phyloP scores from a whole-genome alignment of 805 yeast genomes.

The Kuraishia piskuri region DNA sequence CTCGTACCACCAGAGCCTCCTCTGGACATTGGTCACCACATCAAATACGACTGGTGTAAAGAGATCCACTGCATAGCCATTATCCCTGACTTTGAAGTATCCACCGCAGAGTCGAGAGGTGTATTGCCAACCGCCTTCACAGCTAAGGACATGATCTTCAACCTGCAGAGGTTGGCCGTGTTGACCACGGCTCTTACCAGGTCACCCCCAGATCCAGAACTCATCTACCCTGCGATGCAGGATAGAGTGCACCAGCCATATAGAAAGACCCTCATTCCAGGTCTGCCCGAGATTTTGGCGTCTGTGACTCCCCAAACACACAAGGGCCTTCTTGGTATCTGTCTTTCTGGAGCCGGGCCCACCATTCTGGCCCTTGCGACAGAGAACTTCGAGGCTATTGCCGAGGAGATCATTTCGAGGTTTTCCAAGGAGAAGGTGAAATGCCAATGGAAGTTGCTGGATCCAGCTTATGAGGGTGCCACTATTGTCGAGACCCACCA shows the following conservation, averaged over 20 bases:
- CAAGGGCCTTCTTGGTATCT: constrained; percentile 85
- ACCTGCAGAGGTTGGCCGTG: constrained; percentile 87
- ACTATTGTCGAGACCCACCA: constrained; percentile 29
- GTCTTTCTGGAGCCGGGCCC: constrained; percentile 97
- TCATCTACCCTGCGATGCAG: constrained; percentile 93
- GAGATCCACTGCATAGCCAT: constrained; percentile 83
- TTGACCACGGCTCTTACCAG: constrained; percentile 88
- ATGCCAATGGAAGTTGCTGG: constrained; percentile 79
- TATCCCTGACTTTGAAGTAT: constrained; percentile 90
- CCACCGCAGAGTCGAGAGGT: constrained; percentile 85
- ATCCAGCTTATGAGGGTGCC: constrained; percentile 86
- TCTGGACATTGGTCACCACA: constrained; percentile 74
- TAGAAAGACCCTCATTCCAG: constrained; percentile 86
- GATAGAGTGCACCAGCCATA: constrained; percentile 97
- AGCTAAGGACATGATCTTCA: constrained; percentile 79
- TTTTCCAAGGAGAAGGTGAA: constrained; percentile 57
- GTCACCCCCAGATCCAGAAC: constrained; percentile 69
- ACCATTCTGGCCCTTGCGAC: constrained; percentile 93
- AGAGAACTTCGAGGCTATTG: constrained; percentile 75
- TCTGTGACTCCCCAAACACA: constrained; percentile 75
- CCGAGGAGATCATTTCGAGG: constrained; percentile 60
- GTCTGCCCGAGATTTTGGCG: constrained; percentile 70
- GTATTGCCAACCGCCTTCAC: constrained; percentile 80
- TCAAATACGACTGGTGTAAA: constrained; percentile 75
- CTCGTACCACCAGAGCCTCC: constrained; percentile 79